Evolutionary conservation across 768 basidiomycete species (phyloP).

Genomic region (Tubosaeta sp.): DNA sequence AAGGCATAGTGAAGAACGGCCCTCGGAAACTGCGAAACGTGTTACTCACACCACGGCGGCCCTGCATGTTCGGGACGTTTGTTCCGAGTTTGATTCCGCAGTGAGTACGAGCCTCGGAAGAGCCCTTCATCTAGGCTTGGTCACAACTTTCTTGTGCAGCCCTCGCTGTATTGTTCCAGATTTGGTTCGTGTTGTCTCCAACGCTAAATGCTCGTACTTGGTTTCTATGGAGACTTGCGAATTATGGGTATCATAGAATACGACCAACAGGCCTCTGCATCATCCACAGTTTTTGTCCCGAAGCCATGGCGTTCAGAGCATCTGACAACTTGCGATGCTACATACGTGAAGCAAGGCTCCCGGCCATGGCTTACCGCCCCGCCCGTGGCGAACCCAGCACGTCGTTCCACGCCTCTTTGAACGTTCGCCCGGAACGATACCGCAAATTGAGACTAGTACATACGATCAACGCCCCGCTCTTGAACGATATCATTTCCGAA

Average conservation of each 20-base stretch:
- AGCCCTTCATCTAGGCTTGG: no score
- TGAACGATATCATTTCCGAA: constrained; percentile 32
- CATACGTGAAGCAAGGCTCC: constrained; percentile 44
- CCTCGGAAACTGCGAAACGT: no score
- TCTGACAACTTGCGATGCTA: constrained; percentile 45
- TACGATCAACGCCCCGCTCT: constrained; percentile 23
- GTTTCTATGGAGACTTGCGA: background rate
- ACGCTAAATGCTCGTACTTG: background rate
- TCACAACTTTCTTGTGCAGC: no score
- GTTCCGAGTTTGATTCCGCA: no score
- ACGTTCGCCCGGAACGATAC: constrained; percentile 45
- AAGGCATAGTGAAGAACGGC: no score
- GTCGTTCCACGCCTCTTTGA: constrained; percentile 18
- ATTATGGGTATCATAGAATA: background rate
- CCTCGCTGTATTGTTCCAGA: no score
- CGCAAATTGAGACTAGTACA: constrained; percentile 51
- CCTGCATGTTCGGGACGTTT: no score
- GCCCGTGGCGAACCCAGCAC: constrained; percentile 30
- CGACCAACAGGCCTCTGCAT: no score
- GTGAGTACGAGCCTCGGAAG: no score
- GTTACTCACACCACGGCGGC: background rate
- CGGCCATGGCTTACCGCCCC: constrained; percentile 35
- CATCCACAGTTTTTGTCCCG: no score
- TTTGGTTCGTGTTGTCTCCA: no score
- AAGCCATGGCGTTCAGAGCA: constrained; percentile 32